These are phyloP conservation scores for Rhizophora mangle DNA, from an alignment of 345 rosid genomes.

Conservation along the genomic window DNA sequence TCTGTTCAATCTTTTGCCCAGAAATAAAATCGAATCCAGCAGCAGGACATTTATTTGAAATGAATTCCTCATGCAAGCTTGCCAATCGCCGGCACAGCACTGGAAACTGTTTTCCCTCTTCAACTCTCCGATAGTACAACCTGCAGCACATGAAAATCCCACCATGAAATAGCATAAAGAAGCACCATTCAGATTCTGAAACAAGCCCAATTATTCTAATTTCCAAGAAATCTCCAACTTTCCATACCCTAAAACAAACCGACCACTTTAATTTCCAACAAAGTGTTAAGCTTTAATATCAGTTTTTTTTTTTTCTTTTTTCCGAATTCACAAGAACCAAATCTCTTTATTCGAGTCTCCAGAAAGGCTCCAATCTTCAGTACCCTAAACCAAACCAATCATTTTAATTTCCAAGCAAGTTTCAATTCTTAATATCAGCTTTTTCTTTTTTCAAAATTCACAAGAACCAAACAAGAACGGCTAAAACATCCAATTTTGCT, in stretches of 20 bases:
- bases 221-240: neutral
- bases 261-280: neutral
- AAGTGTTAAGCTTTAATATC: too few species aligned
- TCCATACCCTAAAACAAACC: neutral
- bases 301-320: too few species aligned
- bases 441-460: neutral
- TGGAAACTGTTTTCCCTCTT: slow-evolving; percentile 88
- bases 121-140: slow-evolving; percentile 87
- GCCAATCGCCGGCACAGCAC: slow-evolving; percentile 72
- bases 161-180: slow-evolving; percentile 6
- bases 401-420: too few species aligned
- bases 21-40: slow-evolving; percentile 84
- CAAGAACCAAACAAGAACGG: neutral
- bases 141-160: slow-evolving; percentile 33
- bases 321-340: too few species aligned
- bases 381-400: too few species aligned
- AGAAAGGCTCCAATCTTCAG: too few species aligned
- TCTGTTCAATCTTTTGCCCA: slow-evolving; percentile 91
- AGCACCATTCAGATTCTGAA: neutral
- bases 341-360: too few species aligned
- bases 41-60: slow-evolving; percentile 65
- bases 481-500: neutral
- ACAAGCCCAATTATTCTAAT: neutral
- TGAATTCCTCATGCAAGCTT: slow-evolving; percentile 79
- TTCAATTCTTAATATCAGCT: too few species aligned